Percentiles rank a stretch among this genome's conserved stretches.
Conservation (phyloP, 352 stramenopile species). For the Thalassiosira mediterranea region DNA sequence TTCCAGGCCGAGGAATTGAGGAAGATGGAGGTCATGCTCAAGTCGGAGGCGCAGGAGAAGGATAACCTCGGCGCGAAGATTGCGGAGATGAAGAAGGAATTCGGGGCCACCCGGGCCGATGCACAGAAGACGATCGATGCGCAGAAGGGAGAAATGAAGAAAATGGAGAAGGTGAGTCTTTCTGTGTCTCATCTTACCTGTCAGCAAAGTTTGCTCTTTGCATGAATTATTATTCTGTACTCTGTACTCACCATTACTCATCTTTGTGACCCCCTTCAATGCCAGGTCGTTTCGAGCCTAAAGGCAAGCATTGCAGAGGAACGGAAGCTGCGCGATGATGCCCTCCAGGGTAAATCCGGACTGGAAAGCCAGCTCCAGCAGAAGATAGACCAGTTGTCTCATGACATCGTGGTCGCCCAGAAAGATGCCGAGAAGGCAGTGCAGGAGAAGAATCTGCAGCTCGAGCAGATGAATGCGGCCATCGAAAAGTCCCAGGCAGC, state of each 20-base stretch:
- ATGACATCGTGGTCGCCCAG: slow-evolving; percentile 27
- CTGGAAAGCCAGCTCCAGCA: slow-evolving; percentile 37
- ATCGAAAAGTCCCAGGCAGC: slow-evolving; percentile 15
- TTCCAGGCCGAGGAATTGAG: slow-evolving; percentile 32
- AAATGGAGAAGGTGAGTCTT: slow-evolving; percentile 24
- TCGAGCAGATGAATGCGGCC: slow-evolving; percentile 21
- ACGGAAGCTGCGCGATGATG: slow-evolving; percentile 29
- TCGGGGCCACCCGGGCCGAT: slow-evolving; percentile 6
- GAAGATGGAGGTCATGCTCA: slow-evolving; percentile 18
- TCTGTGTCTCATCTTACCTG: not conserved
- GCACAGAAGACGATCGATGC: slow-evolving; percentile 28
- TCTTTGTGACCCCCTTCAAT: too few species aligned
- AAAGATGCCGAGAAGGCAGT: slow-evolving; percentile 18
- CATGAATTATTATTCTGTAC: not conserved
- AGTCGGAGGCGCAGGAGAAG: slow-evolving; percentile 16
- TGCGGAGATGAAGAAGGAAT: slow-evolving; percentile 16
- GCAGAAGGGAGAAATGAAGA: slow-evolving; percentile 24
- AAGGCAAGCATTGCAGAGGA: slow-evolving; percentile 28
- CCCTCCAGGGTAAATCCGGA: slow-evolving; percentile 27
- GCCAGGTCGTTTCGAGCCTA: slow-evolving; percentile 13
- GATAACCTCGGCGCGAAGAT: not conserved
- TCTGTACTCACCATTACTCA: not conserved
- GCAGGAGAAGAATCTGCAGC: slow-evolving; percentile 19
- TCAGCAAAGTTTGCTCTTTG: not conserved
- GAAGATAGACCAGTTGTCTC: slow-evolving; percentile 38